Evolutionary conservation across 2,329 filamentous ascomycete species (phyloP).

Genomic region (Neonectria magnoliae): DNA sequence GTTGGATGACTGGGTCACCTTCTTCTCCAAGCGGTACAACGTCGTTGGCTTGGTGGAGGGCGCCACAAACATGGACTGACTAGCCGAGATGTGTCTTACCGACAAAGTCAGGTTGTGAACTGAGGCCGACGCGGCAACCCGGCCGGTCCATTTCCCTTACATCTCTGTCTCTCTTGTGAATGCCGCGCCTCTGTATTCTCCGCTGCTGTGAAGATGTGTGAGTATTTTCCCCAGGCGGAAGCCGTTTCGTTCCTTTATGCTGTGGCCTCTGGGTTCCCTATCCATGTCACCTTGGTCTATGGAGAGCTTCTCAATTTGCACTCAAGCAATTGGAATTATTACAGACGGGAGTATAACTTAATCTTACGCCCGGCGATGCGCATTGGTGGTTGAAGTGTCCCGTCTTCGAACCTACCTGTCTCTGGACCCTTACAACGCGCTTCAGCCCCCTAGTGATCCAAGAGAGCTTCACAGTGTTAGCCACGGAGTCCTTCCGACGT

Average conservation of each 20-base stretch:
- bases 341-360: no score
- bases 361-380: neutral
- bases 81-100: conserved; percentile 35
- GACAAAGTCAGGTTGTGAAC: conserved; percentile 37
- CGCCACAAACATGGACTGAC: conserved; percentile 64
- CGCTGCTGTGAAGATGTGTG: conserved; percentile 30
- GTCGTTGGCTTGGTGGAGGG: conserved; percentile 76
- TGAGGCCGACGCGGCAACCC: neutral
- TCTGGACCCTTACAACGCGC: neutral
- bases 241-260: neutral
- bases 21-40: conserved; percentile 97
- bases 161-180: neutral
- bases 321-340: neutral
- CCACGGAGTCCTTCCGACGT: neutral
- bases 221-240: neutral
- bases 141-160: neutral
- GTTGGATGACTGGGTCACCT: conserved; percentile 92
- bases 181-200: conserved; percentile 30
- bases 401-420: neutral
- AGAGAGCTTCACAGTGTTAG: neutral
- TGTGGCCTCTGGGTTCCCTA: neutral
- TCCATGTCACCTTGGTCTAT: neutral
- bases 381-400: neutral
- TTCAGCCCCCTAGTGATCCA: neutral
- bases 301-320: no score